A percentile compares a stretch with the other conserved stretches of the same genome.
These are phyloP conservation scores for Trichosporon sp. DNA, from an alignment of 1,284 basidiomycete species.

Conservation along the genomic window DNA sequence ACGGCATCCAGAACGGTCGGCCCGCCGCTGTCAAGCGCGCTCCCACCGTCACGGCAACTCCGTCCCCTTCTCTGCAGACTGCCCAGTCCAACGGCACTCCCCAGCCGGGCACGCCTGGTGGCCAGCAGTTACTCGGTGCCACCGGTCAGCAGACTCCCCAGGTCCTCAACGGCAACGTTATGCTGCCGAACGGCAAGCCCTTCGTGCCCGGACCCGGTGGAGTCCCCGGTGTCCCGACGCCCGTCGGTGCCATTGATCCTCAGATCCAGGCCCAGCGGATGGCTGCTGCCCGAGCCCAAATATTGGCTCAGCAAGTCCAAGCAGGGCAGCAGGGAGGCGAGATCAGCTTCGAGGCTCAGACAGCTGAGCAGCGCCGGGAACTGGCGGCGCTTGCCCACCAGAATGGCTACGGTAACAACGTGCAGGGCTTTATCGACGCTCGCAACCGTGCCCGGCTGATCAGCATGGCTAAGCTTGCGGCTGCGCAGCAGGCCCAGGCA, in stretches of 20 bases:
- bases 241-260: constrained; percentile 19
- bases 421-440: constrained; percentile 31
- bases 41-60: constrained; percentile 1
- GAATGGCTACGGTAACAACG: constrained; percentile 32
- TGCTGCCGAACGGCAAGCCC: constrained; percentile 27
- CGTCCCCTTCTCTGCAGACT: constrained; percentile 10
- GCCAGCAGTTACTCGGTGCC: constrained; percentile 12
- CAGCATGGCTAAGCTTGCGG: constrained; percentile 26
- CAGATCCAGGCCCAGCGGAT: constrained; percentile 22
- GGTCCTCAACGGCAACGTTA: constrained; percentile 24
- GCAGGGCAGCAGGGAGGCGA: constrained; percentile 6
- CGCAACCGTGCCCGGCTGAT: constrained; percentile 25
- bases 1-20: constrained; percentile 16
- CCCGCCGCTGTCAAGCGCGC: constrained; percentile 12
- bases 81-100: constrained; percentile 8
- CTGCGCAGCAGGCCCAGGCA: constrained; percentile 26
- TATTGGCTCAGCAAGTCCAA: constrained; percentile 12
- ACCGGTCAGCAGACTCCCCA: constrained; percentile 22
- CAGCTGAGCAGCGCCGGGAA: constrained; percentile 27
- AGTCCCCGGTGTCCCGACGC: constrained; percentile 12
- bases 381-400: constrained; percentile 17
- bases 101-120: constrained; percentile 9
- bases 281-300: constrained; percentile 16
- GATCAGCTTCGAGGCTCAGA: constrained; percentile 20
- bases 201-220: constrained; percentile 22